phyloP scores from a whole-genome alignment of 2,329 filamentous ascomycete genomes.

The Colletotrichum sp. region DNA sequence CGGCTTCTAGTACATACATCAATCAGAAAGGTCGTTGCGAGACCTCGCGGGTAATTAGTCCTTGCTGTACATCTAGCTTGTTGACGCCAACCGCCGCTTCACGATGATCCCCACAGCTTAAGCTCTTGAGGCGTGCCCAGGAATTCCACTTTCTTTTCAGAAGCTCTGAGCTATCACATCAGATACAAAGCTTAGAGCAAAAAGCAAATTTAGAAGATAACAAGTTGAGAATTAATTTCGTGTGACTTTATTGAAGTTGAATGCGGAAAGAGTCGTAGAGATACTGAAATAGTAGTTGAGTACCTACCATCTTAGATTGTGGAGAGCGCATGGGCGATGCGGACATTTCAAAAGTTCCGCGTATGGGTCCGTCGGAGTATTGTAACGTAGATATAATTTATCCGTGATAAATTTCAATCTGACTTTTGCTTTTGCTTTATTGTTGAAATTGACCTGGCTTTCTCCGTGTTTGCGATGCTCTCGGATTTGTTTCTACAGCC shows the following conservation, averaged over 20 bases:
- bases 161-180: rapidly evolving
- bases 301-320: background rate
- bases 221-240: rapidly evolving
- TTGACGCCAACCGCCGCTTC: background rate
- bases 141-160: rapidly evolving
- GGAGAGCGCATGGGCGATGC: background rate
- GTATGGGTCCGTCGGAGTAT: background rate
- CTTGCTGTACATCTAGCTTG: rapidly evolving
- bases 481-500: background rate
- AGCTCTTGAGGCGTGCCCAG: rapidly evolving
- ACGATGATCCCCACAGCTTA: rapidly evolving
- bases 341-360: background rate
- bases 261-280: background rate
- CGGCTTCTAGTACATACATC: background rate
- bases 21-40: background rate
- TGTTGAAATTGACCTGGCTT: background rate
- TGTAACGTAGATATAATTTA: rapidly evolving
- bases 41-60: rapidly evolving
- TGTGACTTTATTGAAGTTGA: rapidly evolving
- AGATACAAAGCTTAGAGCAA: rapidly evolving
- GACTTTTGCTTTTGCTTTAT: background rate
- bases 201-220: background rate
- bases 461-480: background rate
- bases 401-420: background rate
- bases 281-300: rapidly evolving